phyloP scores from a whole-genome alignment of 352 stramenopile species.

The Globisporangium apiculatum region DNA sequence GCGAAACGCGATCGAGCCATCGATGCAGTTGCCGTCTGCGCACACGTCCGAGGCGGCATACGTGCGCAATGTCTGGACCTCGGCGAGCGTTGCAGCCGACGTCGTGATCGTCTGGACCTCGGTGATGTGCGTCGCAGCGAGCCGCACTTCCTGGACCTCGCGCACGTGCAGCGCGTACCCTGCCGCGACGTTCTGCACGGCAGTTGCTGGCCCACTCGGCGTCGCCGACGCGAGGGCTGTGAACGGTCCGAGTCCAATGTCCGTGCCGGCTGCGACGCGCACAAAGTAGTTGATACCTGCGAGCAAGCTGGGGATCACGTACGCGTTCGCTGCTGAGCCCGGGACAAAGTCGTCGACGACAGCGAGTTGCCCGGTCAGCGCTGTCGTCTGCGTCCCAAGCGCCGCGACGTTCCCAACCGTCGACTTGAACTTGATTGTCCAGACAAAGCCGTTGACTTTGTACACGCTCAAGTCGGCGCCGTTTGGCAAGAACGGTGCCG shows the following conservation, averaged over 20 bases:
- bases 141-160: conserved; percentile 64
- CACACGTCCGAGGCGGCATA: conserved; percentile 37
- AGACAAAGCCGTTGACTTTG: conserved; percentile 76
- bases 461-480: conserved; percentile 37
- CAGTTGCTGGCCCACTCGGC: conserved; percentile 35
- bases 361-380: conserved; percentile 21
- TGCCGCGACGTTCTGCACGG: conserved; percentile 41
- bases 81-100: conserved; percentile 45
- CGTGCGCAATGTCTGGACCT: conserved; percentile 68
- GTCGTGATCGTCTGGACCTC: conserved; percentile 70
- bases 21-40: conserved; percentile 38
- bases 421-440: conserved; percentile 77
- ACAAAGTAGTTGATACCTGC: conserved; percentile 65
- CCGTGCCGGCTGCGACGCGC: conserved; percentile 46
- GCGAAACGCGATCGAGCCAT: conserved; percentile 52
- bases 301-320: conserved; percentile 40
- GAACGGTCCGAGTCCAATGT: conserved; percentile 46
- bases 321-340: conserved; percentile 29
- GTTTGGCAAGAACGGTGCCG: conserved; percentile 29
- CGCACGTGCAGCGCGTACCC: conserved; percentile 49
- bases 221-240: conserved; percentile 27
- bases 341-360: conserved; percentile 35
- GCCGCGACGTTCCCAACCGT: conserved; percentile 58
- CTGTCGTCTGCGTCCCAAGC: conserved; percentile 22
- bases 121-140: conserved; percentile 54